Evolutionary conservation across 1,284 basidiomycete genomes (phyloP), one percentile per base, ranked within the genome.

Genomic region (Cutaneotrichosporon cutaneum): DNA sequence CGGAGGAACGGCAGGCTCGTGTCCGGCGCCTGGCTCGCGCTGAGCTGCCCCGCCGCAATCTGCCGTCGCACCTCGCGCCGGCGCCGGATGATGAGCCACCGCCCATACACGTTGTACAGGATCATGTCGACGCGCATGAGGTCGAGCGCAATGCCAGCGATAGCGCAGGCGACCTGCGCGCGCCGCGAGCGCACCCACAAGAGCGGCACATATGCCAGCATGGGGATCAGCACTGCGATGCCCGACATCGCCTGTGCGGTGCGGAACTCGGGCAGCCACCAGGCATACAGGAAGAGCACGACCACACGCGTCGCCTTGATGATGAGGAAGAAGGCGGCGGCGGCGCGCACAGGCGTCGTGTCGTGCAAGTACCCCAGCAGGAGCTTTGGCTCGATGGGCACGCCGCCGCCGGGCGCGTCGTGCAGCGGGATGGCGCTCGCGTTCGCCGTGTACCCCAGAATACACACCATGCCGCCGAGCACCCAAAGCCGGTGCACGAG

Each of bases 361-460:
- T 53, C 24, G 6, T 48, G 30, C 30, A 30, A 9, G 30, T 30
- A 30, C 30, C 30, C 30, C 30, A 30, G 30, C 5, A 30, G 30
- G 30, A n/a, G n/a, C n/a, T n/a, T n/a, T n/a, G n/a, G n/a, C n/a
- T 30, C 30, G 30, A 30, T 30, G 9, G 30, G 30, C 5, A 30
- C 30, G 24, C 18, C 14, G 35, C 36, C 0, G 36, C 24, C n/a
- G 22, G 32, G 11, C 27, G 16, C 39, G 39, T n/a, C 18, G 48
- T 60, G 56, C 26, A 61, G 22, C 16, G 55, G 33, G 53, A 80
- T 79, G 0, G 77, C 72, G 16, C 74, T 72, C 9, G 80, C 80
- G 60, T 79, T 81, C 48, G 69, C 76, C 1, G 76, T 70, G 68
- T 81, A 81, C 22, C 80, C 80, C 27, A 70, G 60, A 54, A 72